These are phyloP conservation scores for Dujonia santamariae DNA, from an alignment of 1,139 yeast genomes.

Conservation along the genomic window DNA sequence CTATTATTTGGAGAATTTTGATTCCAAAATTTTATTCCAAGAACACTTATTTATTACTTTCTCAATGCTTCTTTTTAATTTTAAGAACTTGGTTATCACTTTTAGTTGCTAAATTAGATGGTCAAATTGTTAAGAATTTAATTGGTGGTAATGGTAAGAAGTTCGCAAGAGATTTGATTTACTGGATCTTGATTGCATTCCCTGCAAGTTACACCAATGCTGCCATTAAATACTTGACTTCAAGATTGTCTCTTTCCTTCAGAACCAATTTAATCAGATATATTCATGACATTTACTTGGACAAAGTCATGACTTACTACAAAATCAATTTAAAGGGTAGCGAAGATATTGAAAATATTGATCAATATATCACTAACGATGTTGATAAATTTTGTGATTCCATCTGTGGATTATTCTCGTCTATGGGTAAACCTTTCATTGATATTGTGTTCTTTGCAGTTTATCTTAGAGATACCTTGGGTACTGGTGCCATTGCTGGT, in stretches of 20 bases:
- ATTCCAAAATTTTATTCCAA: constrained; percentile 72
- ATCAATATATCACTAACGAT: constrained; percentile 85
- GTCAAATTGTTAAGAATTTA: constrained; percentile 86
- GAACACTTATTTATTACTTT: constrained; percentile 60
- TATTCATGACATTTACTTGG: constrained; percentile 86
- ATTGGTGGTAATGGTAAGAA: constrained; percentile 79
- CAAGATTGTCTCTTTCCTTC: constrained; percentile 76
- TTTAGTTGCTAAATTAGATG: constrained; percentile 84
- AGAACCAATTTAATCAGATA: constrained; percentile 83
- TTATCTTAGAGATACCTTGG: constrained; percentile 80
- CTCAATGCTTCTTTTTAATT: constrained; percentile 74
- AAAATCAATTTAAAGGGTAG: constrained; percentile 54
- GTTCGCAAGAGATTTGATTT: constrained; percentile 71
- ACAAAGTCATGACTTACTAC: constrained; percentile 77
- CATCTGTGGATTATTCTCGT: constrained; percentile 79
- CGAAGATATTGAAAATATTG: constrained; percentile 44
- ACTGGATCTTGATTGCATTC: constrained; percentile 87
- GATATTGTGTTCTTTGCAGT: constrained; percentile 85
- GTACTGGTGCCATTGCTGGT: constrained; percentile 80
- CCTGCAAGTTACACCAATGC: constrained; percentile 95
- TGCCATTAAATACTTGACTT: constrained; percentile 78
- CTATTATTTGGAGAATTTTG: constrained; percentile 76
- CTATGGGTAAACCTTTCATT: constrained; percentile 87
- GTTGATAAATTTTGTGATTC: constrained; percentile 80
- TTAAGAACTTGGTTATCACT: constrained; percentile 86